phyloP scores from a whole-genome alignment of 148 eudicot species.

The Rhododendron molle region DNA sequence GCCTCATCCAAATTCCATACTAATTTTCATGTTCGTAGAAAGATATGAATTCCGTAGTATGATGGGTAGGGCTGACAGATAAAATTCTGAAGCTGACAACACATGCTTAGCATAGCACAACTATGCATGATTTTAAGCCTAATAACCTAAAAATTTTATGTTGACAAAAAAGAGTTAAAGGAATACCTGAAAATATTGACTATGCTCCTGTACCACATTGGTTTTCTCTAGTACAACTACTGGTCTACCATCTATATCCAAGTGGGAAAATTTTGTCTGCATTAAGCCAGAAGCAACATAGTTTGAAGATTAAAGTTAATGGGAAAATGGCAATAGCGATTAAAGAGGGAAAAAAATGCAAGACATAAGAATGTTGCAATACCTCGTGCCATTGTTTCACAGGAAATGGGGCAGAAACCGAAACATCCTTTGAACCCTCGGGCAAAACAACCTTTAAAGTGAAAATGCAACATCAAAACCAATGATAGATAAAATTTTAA shows the following conservation, averaged over 20 bases:
- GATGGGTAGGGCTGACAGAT: background rate
- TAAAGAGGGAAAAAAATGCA: background rate
- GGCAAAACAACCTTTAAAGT: constrained; percentile 82
- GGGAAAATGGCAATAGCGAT: background rate
- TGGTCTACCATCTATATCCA: constrained; percentile 90
- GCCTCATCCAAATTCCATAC: background rate
- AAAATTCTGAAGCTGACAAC: background rate
- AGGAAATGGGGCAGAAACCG: constrained; percentile 77
- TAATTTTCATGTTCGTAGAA: background rate
- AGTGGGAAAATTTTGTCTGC: constrained; percentile 78
- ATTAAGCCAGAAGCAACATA: constrained; percentile 17
- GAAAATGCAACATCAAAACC: constrained; percentile 14
- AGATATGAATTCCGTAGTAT: background rate
- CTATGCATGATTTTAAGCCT: background rate
- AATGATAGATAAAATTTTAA: background rate
- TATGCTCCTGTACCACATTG: constrained; percentile 81
- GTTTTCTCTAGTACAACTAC: constrained; percentile 70
- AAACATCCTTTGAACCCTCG: constrained; percentile 78
- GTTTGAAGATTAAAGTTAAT: background rate
- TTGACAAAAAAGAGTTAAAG: background rate
- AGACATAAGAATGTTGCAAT: constrained; percentile 3
- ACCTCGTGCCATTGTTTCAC: constrained; percentile 78
- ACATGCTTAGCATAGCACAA: background rate
- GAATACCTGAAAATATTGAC: constrained; percentile 76
- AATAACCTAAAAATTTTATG: background rate